These are phyloP conservation scores for Xylariaceae sp. DNA, from an alignment of 2,329 filamentous ascomycete genomes.

Conservation along the genomic window DNA sequence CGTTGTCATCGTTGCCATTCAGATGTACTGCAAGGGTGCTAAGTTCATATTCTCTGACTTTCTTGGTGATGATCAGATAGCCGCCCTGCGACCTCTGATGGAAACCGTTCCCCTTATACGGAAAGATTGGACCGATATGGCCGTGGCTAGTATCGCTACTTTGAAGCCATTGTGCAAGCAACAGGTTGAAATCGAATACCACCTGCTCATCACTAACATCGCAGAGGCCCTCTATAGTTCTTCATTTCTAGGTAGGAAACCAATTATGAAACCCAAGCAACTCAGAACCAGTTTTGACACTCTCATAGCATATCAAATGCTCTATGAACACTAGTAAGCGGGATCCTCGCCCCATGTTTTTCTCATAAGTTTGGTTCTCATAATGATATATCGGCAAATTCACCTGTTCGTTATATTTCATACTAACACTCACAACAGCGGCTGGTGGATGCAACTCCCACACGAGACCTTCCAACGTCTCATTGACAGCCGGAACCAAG, in stretches of 20 bases:
- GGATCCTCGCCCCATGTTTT: no score
- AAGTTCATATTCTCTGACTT: constrained; percentile 48
- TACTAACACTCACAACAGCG: no score
- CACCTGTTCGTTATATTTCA: no score
- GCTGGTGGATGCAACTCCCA: no score
- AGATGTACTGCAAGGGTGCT: constrained; percentile 47
- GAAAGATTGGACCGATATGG: constrained; percentile 42
- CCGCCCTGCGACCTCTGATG: constrained; percentile 42
- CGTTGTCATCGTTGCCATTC: constrained; percentile 49
- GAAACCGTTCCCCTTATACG: constrained; percentile 42
- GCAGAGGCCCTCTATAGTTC: constrained; percentile 48
- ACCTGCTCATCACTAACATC: constrained; percentile 41
- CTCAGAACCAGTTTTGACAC: no score
- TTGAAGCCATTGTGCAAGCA: constrained; percentile 42
- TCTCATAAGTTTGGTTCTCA: no score
- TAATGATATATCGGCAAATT: no score
- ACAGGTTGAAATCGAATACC: constrained; percentile 43
- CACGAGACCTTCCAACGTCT: constrained; percentile 34
- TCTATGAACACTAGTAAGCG: no score
- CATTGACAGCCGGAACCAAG: constrained; percentile 43
- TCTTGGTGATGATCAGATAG: constrained; percentile 37
- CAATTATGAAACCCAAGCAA: no score
- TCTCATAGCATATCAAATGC: no score
- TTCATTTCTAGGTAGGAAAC: constrained; percentile 46
- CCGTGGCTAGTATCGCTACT: constrained; percentile 38